These are phyloP conservation scores for Lichina pygmaea DNA, from an alignment of 495 filamentous ascomycete genomes.

Conservation along the genomic window DNA sequence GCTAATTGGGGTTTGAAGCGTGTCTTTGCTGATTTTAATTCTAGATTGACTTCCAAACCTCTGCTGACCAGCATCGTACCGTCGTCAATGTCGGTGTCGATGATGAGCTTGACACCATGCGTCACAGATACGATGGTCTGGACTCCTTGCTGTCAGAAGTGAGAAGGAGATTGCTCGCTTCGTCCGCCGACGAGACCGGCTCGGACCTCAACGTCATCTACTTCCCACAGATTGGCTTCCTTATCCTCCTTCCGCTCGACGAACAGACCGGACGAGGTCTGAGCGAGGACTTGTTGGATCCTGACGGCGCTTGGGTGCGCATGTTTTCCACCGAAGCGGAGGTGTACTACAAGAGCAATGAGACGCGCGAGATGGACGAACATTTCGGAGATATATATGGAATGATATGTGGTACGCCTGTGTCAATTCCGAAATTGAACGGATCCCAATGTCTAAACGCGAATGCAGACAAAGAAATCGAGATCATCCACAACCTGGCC, in stretches of 20 bases:
- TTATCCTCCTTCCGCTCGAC: slow-evolving; percentile 48
- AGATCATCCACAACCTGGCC: slow-evolving; percentile 60
- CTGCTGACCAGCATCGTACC: slow-evolving; percentile 43
- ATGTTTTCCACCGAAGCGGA: slow-evolving; percentile 47
- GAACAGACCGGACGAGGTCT: slow-evolving; percentile 25
- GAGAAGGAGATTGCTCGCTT: slow-evolving; percentile 28
- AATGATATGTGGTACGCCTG: slow-evolving; percentile 42
- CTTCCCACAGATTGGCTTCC: slow-evolving; percentile 77
- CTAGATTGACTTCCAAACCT: slow-evolving; percentile 59
- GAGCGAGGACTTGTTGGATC: slow-evolving; percentile 15
- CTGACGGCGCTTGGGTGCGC: slow-evolving; percentile 30
- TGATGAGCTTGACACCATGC: slow-evolving; percentile 49
- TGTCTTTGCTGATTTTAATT: background rate
- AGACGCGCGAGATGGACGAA: slow-evolving; percentile 64
- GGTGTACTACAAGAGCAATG: slow-evolving; percentile 67
- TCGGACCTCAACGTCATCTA: slow-evolving; percentile 53
- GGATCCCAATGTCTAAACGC: background rate
- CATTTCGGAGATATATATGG: slow-evolving; percentile 67
- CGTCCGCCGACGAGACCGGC: slow-evolving; percentile 32
- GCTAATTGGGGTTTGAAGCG: background rate
- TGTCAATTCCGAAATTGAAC: background rate
- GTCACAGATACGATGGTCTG: slow-evolving; percentile 50
- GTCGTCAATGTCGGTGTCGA: slow-evolving; percentile 51
- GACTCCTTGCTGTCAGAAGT: slow-evolving; percentile 41
- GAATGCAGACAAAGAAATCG: slow-evolving; percentile 57